Conservation (phyloP, 2,329 filamentous ascomycete species). For the Aspergillus sergii region DNA sequence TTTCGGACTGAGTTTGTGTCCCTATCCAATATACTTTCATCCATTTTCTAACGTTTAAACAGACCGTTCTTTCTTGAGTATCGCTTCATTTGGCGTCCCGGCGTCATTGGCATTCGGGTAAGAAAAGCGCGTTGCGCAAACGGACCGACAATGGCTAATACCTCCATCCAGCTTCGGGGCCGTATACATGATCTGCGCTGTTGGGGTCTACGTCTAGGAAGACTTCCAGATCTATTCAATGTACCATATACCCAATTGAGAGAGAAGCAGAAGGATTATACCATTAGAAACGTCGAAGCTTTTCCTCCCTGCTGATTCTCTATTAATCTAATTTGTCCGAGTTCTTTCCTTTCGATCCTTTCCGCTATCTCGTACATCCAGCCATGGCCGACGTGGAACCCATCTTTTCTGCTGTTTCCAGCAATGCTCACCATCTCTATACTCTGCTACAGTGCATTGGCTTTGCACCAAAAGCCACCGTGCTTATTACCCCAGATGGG, state of each 20-base stretch:
- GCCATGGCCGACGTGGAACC: constrained; percentile 34
- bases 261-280: constrained; percentile 28
- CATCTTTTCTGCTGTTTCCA: constrained; percentile 63
- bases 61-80: constrained; percentile 81
- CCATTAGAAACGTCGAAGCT: constrained; percentile 35
- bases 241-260: constrained; percentile 36
- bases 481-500: constrained; percentile 81
- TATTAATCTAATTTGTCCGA: constrained; percentile 20
- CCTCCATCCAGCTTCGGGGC: constrained; percentile 72
- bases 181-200: constrained; percentile 98
- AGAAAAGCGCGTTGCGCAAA: constrained; percentile 37
- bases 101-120: constrained; percentile 91
- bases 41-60: constrained; percentile 19
- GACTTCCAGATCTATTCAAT: constrained; percentile 30
- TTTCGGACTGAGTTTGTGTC: constrained; percentile 80
- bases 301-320: constrained; percentile 20
- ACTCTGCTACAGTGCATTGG: constrained; percentile 64
- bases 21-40: not conserved
- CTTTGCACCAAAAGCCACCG: constrained; percentile 61
- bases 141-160: constrained; percentile 13
- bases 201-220: constrained; percentile 91
- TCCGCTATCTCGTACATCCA: constrained; percentile 10
- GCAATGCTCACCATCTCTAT: constrained; percentile 63
- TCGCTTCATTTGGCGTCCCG: constrained; percentile 78
- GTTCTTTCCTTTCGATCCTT: constrained; percentile 13